phyloP scores from a whole-genome alignment of 2,329 filamentous ascomycete species.

The Fragosphaeria purpurea region DNA sequence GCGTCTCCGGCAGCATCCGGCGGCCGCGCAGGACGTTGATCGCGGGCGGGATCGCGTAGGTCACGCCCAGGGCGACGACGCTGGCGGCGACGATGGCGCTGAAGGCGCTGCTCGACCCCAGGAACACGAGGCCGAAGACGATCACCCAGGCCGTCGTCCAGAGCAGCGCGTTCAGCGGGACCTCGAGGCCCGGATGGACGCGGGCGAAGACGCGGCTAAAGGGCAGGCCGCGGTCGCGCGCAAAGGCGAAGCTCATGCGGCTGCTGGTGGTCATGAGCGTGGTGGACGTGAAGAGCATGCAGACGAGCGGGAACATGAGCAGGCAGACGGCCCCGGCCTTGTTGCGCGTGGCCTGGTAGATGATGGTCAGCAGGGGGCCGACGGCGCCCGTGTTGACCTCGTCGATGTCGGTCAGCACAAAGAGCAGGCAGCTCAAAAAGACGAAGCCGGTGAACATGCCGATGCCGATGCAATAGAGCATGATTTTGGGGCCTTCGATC shows the following conservation, averaged over 20 bases:
- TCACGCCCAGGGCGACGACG: constrained; percentile 51
- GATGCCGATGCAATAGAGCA: constrained; percentile 55
- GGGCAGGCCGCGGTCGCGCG: constrained; percentile 57
- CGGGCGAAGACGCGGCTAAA: constrained; percentile 48
- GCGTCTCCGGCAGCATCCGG: constrained; percentile 48
- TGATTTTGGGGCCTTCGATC: constrained; percentile 52
- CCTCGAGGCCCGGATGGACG: constrained; percentile 49
- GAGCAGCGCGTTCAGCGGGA: constrained; percentile 57
- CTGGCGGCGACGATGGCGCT: constrained; percentile 29
- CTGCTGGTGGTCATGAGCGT: constrained; percentile 57
- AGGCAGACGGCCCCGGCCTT: constrained; percentile 53
- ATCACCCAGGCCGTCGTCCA: constrained; percentile 49
- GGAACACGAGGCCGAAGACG: constrained; percentile 36
- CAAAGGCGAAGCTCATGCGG: constrained; percentile 50
- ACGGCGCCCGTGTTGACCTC: constrained; percentile 31
- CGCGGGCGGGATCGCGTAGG: constrained; percentile 63
- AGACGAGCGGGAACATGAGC: constrained; percentile 56
- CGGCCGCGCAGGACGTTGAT: constrained; percentile 60
- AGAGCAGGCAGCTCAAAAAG: constrained; percentile 46
- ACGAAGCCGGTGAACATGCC: constrained; percentile 49
- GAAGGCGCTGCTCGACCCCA: constrained; percentile 58
- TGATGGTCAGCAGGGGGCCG: constrained; percentile 25
- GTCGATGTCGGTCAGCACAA: constrained; percentile 49
- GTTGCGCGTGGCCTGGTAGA: constrained; percentile 52
- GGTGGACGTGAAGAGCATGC: constrained; percentile 53